Evolutionary conservation across 225 moss, liverwort and hornwort species (phyloP).

Genomic region (Marchantia polymorpha): DNA sequence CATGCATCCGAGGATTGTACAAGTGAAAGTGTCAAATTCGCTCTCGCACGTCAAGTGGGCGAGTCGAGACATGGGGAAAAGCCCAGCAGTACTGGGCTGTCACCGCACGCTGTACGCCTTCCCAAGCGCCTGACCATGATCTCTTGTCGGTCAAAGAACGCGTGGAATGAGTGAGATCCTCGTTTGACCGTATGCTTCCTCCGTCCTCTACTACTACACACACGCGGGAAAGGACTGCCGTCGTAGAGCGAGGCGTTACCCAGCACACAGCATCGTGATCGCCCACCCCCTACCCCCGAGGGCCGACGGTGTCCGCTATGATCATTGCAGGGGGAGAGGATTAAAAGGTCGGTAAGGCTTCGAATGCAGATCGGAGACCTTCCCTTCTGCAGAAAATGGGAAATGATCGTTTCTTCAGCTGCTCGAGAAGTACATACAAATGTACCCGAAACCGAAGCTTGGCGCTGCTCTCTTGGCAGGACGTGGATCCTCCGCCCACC

Average conservation of each 20-base stretch:
- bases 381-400: too few species aligned
- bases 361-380: too few species aligned
- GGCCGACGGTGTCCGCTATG: too few species aligned
- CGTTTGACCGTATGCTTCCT: background rate
- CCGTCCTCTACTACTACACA: too few species aligned
- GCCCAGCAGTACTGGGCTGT: too few species aligned
- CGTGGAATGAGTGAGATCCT: background rate
- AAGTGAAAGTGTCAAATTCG: too few species aligned
- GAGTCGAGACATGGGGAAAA: too few species aligned
- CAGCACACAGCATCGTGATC: too few species aligned
- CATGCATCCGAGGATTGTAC: too few species aligned
- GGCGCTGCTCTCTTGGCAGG: background rate
- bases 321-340: background rate
- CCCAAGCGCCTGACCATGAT: background rate
- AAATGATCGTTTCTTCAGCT: background rate
- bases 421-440: background rate
- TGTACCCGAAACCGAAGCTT: background rate
- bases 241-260: background rate
- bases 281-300: background rate
- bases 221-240: background rate
- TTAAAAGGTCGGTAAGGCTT: too few species aligned
- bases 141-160: constrained; percentile 6
- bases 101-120: too few species aligned
- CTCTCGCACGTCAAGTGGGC: too few species aligned
- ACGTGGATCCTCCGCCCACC: background rate